phyloP scores from a whole-genome alignment of 208 protist genomes.

The Crithidia bombi region DNA sequence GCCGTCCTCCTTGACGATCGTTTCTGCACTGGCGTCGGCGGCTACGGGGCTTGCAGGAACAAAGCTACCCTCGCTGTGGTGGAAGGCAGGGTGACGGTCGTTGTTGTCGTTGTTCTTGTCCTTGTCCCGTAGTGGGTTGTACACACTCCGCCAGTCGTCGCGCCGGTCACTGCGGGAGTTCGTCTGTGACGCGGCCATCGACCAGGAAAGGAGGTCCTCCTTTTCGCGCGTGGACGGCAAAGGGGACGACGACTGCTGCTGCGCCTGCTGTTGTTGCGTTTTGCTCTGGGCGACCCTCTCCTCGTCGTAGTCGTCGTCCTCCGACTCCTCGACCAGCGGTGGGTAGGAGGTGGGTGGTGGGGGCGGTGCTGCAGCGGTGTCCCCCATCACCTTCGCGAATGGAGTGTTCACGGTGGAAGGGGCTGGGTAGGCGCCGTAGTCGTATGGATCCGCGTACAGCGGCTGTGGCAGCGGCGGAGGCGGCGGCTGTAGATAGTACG shows the following conservation, averaged over 20 bases:
- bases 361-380: not conserved
- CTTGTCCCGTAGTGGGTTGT: not conserved
- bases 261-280: not conserved
- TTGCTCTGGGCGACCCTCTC: too few species aligned
- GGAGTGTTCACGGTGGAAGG: slow-evolving; percentile 3
- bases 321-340: slow-evolving; percentile 22
- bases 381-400: not conserved
- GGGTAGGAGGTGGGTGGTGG: slow-evolving; percentile 14
- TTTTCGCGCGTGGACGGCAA: slow-evolving; percentile 3
- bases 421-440: not conserved
- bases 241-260: not conserved
- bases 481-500: not conserved
- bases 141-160: not conserved
- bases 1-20: not conserved
- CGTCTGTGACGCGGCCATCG: not conserved
- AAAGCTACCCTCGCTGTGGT: too few species aligned
- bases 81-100: not conserved
- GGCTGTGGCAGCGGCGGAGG: not conserved
- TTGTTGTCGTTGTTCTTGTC: not conserved
- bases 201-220: slow-evolving; percentile 30
- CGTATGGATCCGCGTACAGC: not conserved
- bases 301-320: slow-evolving; percentile 13
- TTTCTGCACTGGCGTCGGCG: not conserved
- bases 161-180: not conserved
- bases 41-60: not conserved